Base-by-base conservation (phyloP, 1,284 basidiomycete species). In the Rhodotorula glutinis region DNA sequence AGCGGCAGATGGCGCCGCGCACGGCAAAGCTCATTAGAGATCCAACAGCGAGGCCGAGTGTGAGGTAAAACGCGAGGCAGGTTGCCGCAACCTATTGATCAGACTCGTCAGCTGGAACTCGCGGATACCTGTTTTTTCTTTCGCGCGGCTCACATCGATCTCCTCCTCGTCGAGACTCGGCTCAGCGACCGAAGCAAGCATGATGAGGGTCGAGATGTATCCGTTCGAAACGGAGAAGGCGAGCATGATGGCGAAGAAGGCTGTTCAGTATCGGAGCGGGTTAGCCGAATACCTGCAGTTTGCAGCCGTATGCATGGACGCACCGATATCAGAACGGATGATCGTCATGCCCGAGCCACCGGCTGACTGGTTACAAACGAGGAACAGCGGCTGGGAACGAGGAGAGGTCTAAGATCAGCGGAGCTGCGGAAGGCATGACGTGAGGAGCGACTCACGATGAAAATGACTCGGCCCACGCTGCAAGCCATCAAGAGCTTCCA, bases 181-280 rank as follows among this genome's bases (percentile, higher is more conserved):
- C 46, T 75, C 73, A 9, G 66, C 62, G 47, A 77, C 67, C 7
- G 69, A 72, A 19, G 73, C 73, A 41, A 77, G 70, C 75, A 77
- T 76, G 60, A 75, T 63, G 21, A 77, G 63, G 2, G 76, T 73
- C 41, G 70, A 70, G 41, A 75, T 33, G 58, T 75, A 77, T 2
- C 76, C 76, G 59, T 77, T 77, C 21, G 74, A 67, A 25, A 76
- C 49, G 0, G 75, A 66, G 60, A 77, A 77, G 8, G 62, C 38
- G 49, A 74, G 52, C 69, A 77, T 69, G 65, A 76, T 70, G n/a
- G 66, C 4, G 53, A 76, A 60, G 65, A 68, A 76, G 33, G 63
- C 75, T 73, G 63, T 5, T 33, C 5, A 25, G 8, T 2, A 30
- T 7, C 19, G 21, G 27, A 21, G 13, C 21, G 16, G n/a, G n/a